A percentile compares a stretch with the other conserved stretches of the same genome.
Evolutionary conservation across 1,284 basidiomycete genomes (phyloP).

Genomic region (Puccinia hordei): DNA sequence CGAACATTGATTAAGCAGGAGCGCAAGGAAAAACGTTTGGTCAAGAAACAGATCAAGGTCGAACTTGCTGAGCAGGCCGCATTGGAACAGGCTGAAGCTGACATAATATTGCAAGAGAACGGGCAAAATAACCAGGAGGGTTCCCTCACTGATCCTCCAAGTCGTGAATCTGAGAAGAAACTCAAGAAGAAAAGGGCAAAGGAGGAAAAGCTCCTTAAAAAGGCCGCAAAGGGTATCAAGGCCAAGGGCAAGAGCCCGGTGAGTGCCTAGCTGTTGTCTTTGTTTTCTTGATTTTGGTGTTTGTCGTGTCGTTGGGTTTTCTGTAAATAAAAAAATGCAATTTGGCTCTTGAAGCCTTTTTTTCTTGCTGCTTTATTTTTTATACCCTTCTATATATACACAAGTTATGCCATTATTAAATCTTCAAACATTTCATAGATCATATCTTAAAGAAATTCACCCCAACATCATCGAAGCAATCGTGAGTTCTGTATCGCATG

Average conservation of each 20-base stretch:
- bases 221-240: conserved; percentile 14
- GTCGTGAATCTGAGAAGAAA: neutral
- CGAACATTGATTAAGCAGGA: conserved; percentile 18
- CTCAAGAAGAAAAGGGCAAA: conserved; percentile 17
- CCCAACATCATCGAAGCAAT: too few species aligned
- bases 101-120: neutral
- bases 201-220: conserved; percentile 18
- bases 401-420: too few species aligned
- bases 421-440: too few species aligned
- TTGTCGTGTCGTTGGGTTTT: neutral
- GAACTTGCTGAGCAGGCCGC: conserved; percentile 33
- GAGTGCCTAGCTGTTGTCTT: neutral
- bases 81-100: conserved; percentile 24
- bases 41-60: conserved; percentile 45
- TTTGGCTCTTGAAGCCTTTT: neutral
- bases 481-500: too few species aligned
- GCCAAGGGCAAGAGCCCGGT: conserved; percentile 1
- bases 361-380: neutral
- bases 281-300: neutral
- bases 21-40: conserved; percentile 11
- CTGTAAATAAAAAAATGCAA: neutral
- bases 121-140: neutral
- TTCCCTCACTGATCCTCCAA: neutral
- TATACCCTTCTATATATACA: neutral
- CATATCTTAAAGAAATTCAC: too few species aligned